Evolutionary conservation across 1,284 basidiomycete species (phyloP).

Genomic region (Somion occarium): DNA sequence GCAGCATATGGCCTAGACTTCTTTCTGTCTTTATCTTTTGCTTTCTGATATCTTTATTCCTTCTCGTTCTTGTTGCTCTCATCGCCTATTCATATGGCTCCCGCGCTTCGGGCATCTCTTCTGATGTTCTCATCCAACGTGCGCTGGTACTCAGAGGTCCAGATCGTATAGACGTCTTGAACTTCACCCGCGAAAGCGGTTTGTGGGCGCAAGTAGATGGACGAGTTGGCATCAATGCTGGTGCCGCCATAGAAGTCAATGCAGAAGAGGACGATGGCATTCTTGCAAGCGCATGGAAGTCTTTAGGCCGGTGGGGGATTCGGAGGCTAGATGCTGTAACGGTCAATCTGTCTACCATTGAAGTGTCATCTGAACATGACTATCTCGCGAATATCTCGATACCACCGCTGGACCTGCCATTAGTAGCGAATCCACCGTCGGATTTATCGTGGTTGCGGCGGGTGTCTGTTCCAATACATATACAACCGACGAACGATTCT

Average conservation of each 20-base stretch:
- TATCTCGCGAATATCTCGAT: slow-evolving; percentile 43
- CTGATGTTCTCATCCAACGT: slow-evolving; percentile 51
- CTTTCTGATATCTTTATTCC: slow-evolving; percentile 39
- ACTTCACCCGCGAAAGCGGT: slow-evolving; percentile 51
- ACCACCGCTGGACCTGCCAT: slow-evolving; percentile 47
- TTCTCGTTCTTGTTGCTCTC: slow-evolving; percentile 41
- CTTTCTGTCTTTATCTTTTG: slow-evolving; percentile 40
- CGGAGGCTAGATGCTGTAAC: slow-evolving; percentile 50
- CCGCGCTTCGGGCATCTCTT: slow-evolving; percentile 45
- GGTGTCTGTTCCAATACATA: slow-evolving; percentile 45
- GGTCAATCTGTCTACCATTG: slow-evolving; percentile 44
- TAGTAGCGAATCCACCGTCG: slow-evolving; percentile 51
- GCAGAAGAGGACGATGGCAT: slow-evolving; percentile 36
- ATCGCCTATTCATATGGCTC: slow-evolving; percentile 63
- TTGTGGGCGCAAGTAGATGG: slow-evolving; percentile 57
- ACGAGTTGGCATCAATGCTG: slow-evolving; percentile 61
- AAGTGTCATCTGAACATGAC: slow-evolving; percentile 38
- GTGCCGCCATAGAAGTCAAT: slow-evolving; percentile 51
- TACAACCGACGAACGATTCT: slow-evolving; percentile 51
- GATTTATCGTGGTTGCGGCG: slow-evolving; percentile 56
- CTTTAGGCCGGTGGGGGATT: slow-evolving; percentile 63
- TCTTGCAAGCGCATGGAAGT: slow-evolving; percentile 49
- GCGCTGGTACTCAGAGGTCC: slow-evolving; percentile 59
- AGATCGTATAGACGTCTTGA: slow-evolving; percentile 54
- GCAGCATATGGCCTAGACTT: slow-evolving; percentile 18